Base-by-base conservation (phyloP, 805 yeast genomes). In the Blastobotrys muscicola region DNA sequence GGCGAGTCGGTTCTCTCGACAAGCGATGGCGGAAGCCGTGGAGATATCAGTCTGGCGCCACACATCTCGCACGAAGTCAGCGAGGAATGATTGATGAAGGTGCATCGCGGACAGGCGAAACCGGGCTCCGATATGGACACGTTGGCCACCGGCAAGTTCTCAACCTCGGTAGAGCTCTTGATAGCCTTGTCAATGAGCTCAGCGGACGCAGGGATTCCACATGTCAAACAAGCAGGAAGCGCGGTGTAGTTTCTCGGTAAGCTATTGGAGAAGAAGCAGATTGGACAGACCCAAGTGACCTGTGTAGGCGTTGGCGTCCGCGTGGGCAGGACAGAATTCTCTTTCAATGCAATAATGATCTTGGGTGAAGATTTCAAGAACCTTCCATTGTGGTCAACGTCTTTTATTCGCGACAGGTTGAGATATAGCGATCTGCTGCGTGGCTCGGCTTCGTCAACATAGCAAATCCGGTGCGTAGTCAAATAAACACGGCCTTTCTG, bases 51-150 rank as follows among this genome's bases (percentile, higher is more conserved):
- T 14, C 67, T 67, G 0, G 80, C 68, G 0, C 95, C 96, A 64
- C 97, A 90, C 57, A 92, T 72, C 60, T 90, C 98, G 61, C 98
- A 90, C 49, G 69, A 70, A 32, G 69, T 62, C 69, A 90, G 67
- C 2, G 84, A 76, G 0, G 87, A 83, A 59, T 89, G 95, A 58
- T 90, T 92, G 9, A 76, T 64, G 55, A 87, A 90, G 0, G 97
- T 85, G 52, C 94, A 85, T 9, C 67, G 58, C 3, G 76, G 69
- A 46, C 84, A 78, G 13, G 51, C 15, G 37, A 47, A 47, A 8
- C 51, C 51, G 11, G 44, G 49, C 5, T 41, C 4, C 20, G 39
- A 26, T 29, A 34, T 31, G 14, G 31, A 26, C n/a, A 8, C 15
- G 7, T 20, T 15, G 26, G 36, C 30, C 11, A 23, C 10, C n/a